These are phyloP conservation scores for Calonectria hawksworthii DNA, from an alignment of 2,329 filamentous ascomycete species.

Conservation along the genomic window DNA sequence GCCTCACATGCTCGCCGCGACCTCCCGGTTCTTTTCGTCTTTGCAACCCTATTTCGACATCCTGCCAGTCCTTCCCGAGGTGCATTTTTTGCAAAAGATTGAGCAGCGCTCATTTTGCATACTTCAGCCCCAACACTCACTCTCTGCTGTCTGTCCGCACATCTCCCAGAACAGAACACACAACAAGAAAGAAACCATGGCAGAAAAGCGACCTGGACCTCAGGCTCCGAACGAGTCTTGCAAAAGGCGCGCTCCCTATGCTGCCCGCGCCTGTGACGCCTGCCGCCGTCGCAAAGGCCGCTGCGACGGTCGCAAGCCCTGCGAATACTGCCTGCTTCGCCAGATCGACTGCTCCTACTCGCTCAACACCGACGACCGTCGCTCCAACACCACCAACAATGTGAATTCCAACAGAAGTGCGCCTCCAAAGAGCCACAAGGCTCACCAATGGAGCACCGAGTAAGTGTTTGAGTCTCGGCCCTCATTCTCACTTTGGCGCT, in stretches of 20 bases:
- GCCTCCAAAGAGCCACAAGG: neutral
- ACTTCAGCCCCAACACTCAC: neutral
- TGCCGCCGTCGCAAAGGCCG: conserved; percentile 7
- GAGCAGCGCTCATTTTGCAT: neutral
- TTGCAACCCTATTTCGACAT: neutral
- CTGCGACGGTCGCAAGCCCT: conserved; percentile 6
- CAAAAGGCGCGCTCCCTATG: conserved; percentile 8
- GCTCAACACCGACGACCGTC: neutral
- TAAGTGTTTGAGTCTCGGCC: neutral
- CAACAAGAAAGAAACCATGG: too few species aligned
- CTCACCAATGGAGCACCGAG: neutral
- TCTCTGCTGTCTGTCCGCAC: too few species aligned
- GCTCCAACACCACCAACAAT: neutral
- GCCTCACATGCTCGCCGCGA: neutral
- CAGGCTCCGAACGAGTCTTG: conserved; percentile 2
- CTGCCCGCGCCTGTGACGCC: neutral
- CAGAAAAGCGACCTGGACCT: neutral
- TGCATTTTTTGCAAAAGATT: neutral
- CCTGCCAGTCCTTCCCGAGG: neutral
- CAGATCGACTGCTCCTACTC: conserved; percentile 7
- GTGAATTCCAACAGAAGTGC: neutral
- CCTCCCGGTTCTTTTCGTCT: neutral
- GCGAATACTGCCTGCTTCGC: neutral
- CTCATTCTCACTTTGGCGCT: neutral
- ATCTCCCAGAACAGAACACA: too few species aligned